Evolutionary conservation across 305 asterid genomes (phyloP).

Genomic region (Petunia hybrid): DNA sequence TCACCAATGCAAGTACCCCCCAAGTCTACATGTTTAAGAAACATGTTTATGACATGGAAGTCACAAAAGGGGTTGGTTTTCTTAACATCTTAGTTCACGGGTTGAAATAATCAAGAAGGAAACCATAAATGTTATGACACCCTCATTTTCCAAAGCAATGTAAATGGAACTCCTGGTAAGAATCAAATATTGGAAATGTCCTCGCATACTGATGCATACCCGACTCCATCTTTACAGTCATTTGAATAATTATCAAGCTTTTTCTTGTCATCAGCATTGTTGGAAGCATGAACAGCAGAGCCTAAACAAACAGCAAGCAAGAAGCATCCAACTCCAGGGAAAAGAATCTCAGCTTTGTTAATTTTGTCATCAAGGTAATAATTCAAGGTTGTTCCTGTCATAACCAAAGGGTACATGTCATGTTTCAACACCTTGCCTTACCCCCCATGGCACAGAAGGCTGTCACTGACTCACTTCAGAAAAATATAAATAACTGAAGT

Average conservation of each 20-base stretch:
- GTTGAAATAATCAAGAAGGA: background rate
- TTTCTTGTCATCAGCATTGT: conserved; percentile 67
- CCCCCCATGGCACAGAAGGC: background rate
- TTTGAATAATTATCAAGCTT: conserved; percentile 59
- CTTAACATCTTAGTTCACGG: background rate
- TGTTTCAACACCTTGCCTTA: conserved; percentile 24
- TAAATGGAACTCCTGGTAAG: too few relatives aligned
- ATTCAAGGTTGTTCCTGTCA: conserved; percentile 54
- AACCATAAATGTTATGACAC: background rate
- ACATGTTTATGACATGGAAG: background rate
- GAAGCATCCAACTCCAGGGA: conserved; percentile 62
- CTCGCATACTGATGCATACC: conserved; percentile 40
- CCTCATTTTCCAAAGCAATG: too few relatives aligned
- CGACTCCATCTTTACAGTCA: conserved; percentile 39
- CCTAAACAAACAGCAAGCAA: conserved; percentile 85
- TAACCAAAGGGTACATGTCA: background rate
- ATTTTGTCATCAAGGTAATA: conserved; percentile 54
- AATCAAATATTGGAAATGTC: background rate
- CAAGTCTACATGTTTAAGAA: background rate
- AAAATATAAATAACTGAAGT: background rate
- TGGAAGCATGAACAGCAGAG: conserved; percentile 81
- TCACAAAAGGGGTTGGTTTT: background rate
- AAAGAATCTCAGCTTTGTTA: conserved; percentile 57
- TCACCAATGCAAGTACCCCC: background rate
- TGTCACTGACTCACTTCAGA: background rate